phyloP scores from a whole-genome alignment of 139 green algal genomes.

The Auxenochlorella pyrenoidosa region DNA sequence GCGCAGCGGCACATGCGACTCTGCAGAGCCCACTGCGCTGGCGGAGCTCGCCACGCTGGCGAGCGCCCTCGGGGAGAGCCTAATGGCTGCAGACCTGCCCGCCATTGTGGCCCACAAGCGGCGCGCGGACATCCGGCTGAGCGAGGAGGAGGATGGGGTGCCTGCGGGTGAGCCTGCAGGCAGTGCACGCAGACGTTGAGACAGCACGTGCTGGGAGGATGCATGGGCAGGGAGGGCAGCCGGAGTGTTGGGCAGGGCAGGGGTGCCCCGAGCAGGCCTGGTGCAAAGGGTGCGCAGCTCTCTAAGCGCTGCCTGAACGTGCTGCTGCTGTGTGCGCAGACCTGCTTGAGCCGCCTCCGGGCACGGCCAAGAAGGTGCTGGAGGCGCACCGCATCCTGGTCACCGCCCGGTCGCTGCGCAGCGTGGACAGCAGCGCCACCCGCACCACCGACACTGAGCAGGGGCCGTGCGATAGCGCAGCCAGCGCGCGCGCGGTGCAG shows the following conservation, averaged over 20 bases:
- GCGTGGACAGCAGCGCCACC: conserved; percentile 10
- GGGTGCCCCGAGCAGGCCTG: no score
- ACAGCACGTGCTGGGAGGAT: no score
- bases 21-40: background rate
- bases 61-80: conserved; percentile 51
- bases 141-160: conserved; percentile 3
- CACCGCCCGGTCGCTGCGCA: conserved; percentile 41
- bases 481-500: background rate
- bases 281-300: no score
- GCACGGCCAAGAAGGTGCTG: conserved; percentile 24
- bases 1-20: background rate
- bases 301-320: no score
- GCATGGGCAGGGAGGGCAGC: no score
- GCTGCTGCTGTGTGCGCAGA: background rate
- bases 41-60: conserved; percentile 51
- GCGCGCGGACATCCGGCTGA: conserved; percentile 8
- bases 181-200: no score
- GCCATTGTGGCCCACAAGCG: conserved; percentile 58
- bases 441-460: conserved; percentile 5
- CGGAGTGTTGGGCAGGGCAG: background rate
- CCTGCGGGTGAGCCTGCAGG: background rate
- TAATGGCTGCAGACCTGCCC: conserved; percentile 57
- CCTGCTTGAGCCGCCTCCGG: conserved; percentile 21
- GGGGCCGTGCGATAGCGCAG: background rate
- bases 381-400: conserved; percentile 46